These are phyloP conservation scores for Saprolegnia diclina DNA, from an alignment of 352 stramenopile genomes.

Conservation along the genomic window DNA sequence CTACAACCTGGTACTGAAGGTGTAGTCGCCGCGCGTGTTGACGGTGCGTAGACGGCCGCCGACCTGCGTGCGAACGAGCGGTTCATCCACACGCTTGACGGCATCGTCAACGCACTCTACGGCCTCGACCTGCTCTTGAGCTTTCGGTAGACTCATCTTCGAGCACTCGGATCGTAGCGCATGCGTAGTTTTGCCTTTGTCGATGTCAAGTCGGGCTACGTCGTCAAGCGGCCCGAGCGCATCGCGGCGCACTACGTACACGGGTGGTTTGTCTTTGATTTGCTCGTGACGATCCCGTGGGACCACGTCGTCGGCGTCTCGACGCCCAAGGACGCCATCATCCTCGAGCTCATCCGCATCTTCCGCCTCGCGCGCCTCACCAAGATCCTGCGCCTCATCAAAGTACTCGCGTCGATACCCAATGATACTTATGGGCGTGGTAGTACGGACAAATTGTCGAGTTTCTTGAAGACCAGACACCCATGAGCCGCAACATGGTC, in stretches of 20 bases:
- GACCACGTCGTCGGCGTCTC: constrained; percentile 16
- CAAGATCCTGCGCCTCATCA: constrained; percentile 29
- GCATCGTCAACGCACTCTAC: constrained; percentile 28
- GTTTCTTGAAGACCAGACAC: constrained; percentile 14
- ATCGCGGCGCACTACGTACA: constrained; percentile 27
- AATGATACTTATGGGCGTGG: constrained; percentile 9
- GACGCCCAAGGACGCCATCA: constrained; percentile 6
- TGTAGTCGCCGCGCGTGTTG: neutral
- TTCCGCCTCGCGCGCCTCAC: constrained; percentile 27
- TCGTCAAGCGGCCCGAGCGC: constrained; percentile 13
- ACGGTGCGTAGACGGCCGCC: neutral
- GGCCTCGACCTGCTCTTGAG: constrained; percentile 29
- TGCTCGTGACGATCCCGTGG: constrained; percentile 29
- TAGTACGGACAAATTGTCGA: constrained; percentile 18
- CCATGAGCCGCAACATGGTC: constrained; percentile 31
- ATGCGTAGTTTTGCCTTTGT: constrained; percentile 23
- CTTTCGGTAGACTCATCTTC: constrained; percentile 3
- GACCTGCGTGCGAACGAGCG: neutral
- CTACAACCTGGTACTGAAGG: constrained; percentile 15
- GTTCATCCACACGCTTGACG: constrained; percentile 26
- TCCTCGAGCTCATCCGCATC: constrained; percentile 29
- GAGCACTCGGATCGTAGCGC: neutral
- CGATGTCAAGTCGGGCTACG: constrained; percentile 24
- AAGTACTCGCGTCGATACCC: constrained; percentile 30
- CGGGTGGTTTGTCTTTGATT: constrained; percentile 29